Evolutionary conservation across 495 filamentous ascomycete species (phyloP).

Genomic region (Chlorociboria aeruginascens): DNA sequence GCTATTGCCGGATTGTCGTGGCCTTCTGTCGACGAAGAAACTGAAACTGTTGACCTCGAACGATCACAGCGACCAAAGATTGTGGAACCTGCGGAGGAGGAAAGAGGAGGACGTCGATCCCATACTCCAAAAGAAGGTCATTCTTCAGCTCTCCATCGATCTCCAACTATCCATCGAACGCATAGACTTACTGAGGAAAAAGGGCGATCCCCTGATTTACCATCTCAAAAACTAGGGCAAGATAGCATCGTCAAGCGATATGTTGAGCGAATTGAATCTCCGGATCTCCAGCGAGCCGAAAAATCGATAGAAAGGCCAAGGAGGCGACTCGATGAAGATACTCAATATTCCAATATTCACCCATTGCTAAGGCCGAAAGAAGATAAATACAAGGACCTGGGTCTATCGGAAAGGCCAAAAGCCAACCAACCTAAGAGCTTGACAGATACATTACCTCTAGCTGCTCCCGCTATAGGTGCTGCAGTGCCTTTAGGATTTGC

Average conservation of each 20-base stretch:
- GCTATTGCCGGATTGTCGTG: conserved; percentile 35
- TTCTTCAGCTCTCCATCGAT: not conserved
- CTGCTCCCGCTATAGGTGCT: conserved; percentile 9
- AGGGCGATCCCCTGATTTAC: not conserved
- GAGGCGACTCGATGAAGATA: not conserved
- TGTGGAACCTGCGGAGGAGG: not conserved
- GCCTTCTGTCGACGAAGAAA: conserved; percentile 38
- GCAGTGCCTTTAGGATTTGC: conserved; percentile 9
- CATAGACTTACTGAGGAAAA: not conserved
- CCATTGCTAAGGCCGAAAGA: not conserved
- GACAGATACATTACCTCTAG: conserved; percentile 6
- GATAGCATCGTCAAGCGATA: conserved; percentile 13
- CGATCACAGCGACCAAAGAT: conserved; percentile 9
- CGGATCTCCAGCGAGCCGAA: conserved; percentile 4
- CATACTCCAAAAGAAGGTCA: not conserved
- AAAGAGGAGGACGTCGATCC: not conserved
- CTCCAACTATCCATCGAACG: conserved; percentile 4
- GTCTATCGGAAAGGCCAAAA: conserved; percentile 6
- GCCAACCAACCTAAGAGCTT: conserved; percentile 11
- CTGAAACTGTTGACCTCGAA: conserved; percentile 19
- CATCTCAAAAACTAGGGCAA: not conserved
- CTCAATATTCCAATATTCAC: not conserved
- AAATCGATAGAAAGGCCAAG: not conserved
- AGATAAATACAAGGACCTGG: conserved; percentile 15
- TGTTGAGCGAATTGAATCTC: conserved; percentile 15